Evolutionary conservation across 257 asterid species (phyloP).

Genomic region (Primulina tabacum): DNA sequence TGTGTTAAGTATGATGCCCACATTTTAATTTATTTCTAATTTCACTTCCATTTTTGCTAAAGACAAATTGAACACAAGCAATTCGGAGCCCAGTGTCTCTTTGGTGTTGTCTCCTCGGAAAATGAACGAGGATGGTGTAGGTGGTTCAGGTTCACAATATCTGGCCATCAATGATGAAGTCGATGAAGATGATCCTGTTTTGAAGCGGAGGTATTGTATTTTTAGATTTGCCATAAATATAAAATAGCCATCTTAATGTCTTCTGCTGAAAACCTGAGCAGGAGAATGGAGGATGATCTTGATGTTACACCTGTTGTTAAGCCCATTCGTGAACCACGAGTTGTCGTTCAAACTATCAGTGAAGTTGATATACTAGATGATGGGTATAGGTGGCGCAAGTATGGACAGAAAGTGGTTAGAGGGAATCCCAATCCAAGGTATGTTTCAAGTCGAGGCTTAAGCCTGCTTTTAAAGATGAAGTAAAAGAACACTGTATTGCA

Average conservation of each 20-base stretch:
- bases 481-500: neutral
- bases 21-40: constrained; percentile 16
- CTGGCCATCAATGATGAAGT: constrained; percentile 56
- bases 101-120: constrained; percentile 63
- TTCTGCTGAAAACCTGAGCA: constrained; percentile 32
- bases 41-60: constrained; percentile 26
- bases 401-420: constrained; percentile 96
- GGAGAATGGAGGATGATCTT: constrained; percentile 75
- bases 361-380: constrained; percentile 97
- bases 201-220: constrained; percentile 63
- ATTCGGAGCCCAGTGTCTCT: constrained; percentile 55
- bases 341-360: constrained; percentile 93
- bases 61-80: constrained; percentile 56
- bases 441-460: constrained; percentile 12
- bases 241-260: constrained; percentile 19
- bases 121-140: constrained; percentile 58
- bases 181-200: constrained; percentile 70
- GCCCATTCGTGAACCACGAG: constrained; percentile 93
- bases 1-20: constrained; percentile 16
- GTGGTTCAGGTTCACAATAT: constrained; percentile 51
- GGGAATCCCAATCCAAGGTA: constrained; percentile 99
- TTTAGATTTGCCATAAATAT: constrained; percentile 6
- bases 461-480: constrained; percentile 16
- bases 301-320: constrained; percentile 75
- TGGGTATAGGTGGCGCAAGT: constrained; percentile 97